phyloP scores from a whole-genome alignment of 2,329 filamentous ascomycete species.

The Aspergillus piperis region DNA sequence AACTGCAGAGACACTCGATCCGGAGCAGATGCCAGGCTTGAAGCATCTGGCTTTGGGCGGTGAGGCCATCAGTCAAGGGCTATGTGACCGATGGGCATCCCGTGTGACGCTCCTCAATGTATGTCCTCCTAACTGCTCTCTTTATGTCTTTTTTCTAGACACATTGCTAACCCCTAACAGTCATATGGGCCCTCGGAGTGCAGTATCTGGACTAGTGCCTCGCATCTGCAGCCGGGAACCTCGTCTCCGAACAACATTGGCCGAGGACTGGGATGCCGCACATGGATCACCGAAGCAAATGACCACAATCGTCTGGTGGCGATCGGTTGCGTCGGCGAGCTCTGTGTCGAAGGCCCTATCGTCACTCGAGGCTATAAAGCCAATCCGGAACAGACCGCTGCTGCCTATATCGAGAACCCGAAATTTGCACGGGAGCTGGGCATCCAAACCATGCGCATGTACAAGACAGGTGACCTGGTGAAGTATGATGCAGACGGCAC shows the following conservation, averaged over 20 bases:
- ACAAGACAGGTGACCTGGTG: constrained; percentile 6
- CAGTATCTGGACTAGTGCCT: background rate
- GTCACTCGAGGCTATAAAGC: constrained; percentile 33
- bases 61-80: background rate
- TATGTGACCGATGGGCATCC: background rate
- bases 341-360: constrained; percentile 37
- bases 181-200: background rate
- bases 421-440: background rate
- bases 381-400: constrained; percentile 30
- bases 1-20: background rate
- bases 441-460: constrained; percentile 45
- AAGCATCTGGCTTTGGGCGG: background rate
- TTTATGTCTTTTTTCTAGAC: background rate
- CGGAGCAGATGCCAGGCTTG: constrained; percentile 7
- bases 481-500: constrained; percentile 1
- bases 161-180: background rate
- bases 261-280: constrained; percentile 5
- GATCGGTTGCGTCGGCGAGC: constrained; percentile 25
- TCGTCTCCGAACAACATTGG: constrained; percentile 26
- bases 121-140: background rate
- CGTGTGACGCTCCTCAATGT: background rate
- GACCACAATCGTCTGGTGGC: constrained; percentile 18
- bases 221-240: constrained; percentile 42
- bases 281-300: constrained; percentile 9
- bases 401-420: constrained; percentile 25